A percentile compares a stretch with the other conserved stretches of the same genome.
Conservation (phyloP, 345 rosid genomes). For the Raphanus sativus region DNA sequence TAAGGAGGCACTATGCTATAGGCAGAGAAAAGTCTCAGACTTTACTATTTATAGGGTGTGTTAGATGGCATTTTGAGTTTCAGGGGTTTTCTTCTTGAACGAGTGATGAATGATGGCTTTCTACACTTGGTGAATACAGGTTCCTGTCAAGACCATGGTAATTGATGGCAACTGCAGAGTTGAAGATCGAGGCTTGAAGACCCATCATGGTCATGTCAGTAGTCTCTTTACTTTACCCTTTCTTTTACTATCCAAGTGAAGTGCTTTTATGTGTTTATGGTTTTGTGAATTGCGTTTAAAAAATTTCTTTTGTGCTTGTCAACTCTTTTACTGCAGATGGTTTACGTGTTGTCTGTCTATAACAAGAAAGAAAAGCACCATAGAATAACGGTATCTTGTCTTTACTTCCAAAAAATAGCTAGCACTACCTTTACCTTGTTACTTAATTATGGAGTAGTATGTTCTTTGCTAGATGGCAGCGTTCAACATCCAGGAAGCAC, state of each 20-base stretch:
- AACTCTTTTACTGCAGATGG: slow-evolving; percentile 67
- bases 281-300: neutral
- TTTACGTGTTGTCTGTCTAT: slow-evolving; percentile 85
- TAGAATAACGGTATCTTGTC: slow-evolving; percentile 68
- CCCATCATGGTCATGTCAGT: slow-evolving; percentile 94
- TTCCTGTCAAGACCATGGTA: slow-evolving; percentile 92
- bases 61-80: neutral
- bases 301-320: neutral
- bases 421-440: neutral
- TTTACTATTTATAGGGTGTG: neutral
- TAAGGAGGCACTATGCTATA: neutral
- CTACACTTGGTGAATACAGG: slow-evolving; percentile 45
- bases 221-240: neutral
- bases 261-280: neutral
- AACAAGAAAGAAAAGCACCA: slow-evolving; percentile 93
- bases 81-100: neutral
- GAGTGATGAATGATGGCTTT: slow-evolving; percentile 18
- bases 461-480: slow-evolving; percentile 87
- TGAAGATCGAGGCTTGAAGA: slow-evolving; percentile 99
- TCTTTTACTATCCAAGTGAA: neutral
- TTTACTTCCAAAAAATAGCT: neutral
- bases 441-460: slow-evolving; percentile 16
- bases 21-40: neutral
- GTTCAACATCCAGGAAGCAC: slow-evolving; percentile 93
- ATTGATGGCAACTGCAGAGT: slow-evolving; percentile 98